A percentile compares a stretch with the other conserved stretches of the same genome.
These are phyloP conservation scores for Syzygium malaccense DNA, from an alignment of 441 rosid genomes.

Conservation along the genomic window DNA sequence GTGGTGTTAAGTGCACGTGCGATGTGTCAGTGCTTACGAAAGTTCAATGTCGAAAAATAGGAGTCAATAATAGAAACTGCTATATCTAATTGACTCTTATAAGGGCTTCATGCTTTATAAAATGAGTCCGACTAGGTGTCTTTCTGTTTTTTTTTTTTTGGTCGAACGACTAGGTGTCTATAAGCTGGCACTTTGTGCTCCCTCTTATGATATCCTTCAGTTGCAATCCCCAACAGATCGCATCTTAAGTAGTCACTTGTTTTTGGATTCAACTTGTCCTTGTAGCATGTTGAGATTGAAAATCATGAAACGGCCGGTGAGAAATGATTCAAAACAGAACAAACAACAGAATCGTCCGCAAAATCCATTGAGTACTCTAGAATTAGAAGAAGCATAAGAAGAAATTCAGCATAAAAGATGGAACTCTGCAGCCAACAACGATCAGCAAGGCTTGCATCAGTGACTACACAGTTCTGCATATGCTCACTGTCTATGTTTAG, in stretches of 20 bases:
- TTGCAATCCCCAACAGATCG: not conserved
- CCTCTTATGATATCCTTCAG: not conserved
- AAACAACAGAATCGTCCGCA: not conserved
- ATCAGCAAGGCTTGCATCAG: not conserved
- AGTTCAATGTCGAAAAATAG: not conserved
- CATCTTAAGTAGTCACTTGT: not conserved
- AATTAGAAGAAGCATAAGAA: not conserved
- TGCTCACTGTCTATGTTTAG: not conserved
- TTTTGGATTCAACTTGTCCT: not conserved
- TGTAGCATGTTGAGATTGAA: not conserved
- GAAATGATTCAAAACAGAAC: not conserved
- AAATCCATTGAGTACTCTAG: not conserved
- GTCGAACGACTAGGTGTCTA: not conserved
- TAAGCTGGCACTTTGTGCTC: not conserved
- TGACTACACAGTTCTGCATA: not conserved
- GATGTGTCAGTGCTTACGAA: not conserved
- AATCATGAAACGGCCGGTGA: not conserved
- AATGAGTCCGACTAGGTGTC: not conserved
- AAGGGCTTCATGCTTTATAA: not conserved
- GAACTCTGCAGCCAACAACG: not conserved
- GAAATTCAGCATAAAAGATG: not conserved
- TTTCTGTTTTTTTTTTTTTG: too few relatives aligned
- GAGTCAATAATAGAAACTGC: not conserved
- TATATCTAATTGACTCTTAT: not conserved
- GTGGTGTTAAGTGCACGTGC: not conserved